Conservation (phyloP, 2,329 filamentous ascomycete species). For the Metarhizium sp. region DNA sequence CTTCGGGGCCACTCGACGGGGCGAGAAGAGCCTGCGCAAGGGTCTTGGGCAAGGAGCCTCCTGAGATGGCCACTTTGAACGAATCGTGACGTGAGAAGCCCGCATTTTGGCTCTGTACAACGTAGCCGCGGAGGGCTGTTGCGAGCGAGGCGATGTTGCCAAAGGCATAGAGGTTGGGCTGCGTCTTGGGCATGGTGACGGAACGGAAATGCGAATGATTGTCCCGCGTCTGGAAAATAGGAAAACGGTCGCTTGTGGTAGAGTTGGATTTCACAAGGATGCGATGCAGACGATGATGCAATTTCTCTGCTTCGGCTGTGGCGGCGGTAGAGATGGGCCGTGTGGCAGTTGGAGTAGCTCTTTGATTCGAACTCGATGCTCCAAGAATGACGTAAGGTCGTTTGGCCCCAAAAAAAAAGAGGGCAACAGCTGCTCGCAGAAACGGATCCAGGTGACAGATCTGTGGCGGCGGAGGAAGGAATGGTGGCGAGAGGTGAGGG, state of each 20-base stretch:
- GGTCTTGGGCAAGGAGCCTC: constrained; percentile 82
- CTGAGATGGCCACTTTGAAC: constrained; percentile 90
- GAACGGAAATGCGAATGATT: not conserved
- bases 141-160: constrained; percentile 60
- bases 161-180: constrained; percentile 74
- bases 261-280: not conserved
- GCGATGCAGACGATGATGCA: not conserved
- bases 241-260: not conserved
- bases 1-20: constrained; percentile 38
- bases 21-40: constrained; percentile 76
- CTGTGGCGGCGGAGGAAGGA: not conserved
- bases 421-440: not conserved
- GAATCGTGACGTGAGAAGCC: constrained; percentile 69
- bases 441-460: not conserved
- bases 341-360: not conserved
- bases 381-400: too few species aligned
- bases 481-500: not conserved
- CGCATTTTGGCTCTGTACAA: constrained; percentile 72
- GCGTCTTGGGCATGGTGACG: constrained; percentile 36
- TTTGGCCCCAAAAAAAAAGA: too few species aligned
- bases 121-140: constrained; percentile 67
- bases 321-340: not conserved
- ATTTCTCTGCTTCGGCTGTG: not conserved
- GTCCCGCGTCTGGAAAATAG: not conserved
- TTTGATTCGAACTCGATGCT: not conserved